A percentile compares a stretch with the other conserved stretches of the same genome.
phyloP scores from a whole-genome alignment of 179 eudicot species.

The Drosera spatulata region DNA sequence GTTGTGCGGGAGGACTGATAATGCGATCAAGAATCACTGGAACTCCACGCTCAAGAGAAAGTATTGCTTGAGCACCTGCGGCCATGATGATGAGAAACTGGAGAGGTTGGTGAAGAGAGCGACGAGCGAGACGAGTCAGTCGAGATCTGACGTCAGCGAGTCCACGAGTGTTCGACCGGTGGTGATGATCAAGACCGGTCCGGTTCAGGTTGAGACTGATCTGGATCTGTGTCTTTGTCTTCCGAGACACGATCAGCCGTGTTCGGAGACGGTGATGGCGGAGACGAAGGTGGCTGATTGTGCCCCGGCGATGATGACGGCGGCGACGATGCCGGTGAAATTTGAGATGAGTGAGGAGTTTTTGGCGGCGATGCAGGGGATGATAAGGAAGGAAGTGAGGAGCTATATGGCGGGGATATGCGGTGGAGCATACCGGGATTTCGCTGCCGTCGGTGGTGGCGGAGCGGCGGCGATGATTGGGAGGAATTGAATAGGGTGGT shows the following conservation, averaged over 20 bases:
- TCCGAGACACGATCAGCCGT: slow-evolving; percentile 19
- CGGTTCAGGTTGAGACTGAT: slow-evolving; percentile 7
- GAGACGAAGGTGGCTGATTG: not conserved
- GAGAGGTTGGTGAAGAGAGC: slow-evolving; percentile 29
- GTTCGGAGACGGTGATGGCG: not conserved
- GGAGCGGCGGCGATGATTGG: no score
- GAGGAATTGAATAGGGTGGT: no score
- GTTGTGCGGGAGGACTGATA: no score
- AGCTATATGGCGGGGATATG: slow-evolving; percentile 27
- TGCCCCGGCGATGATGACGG: not conserved
- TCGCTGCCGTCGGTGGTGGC: no score
- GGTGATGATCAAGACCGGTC: slow-evolving; percentile 5
- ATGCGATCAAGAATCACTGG: no score
- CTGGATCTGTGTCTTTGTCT: slow-evolving; percentile 30
- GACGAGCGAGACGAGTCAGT: slow-evolving; percentile 30
- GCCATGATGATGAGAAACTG: not conserved
- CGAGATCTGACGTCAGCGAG: slow-evolving; percentile 31
- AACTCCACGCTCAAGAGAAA: not conserved
- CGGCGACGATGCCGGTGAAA: not conserved
- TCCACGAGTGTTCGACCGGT: slow-evolving; percentile 17
- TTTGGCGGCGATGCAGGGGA: slow-evolving; percentile 33
- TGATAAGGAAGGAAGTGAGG: slow-evolving; percentile 36
- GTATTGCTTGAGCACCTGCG: not conserved
- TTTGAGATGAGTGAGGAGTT: slow-evolving; percentile 19
- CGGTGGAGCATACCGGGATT: no score